phyloP scores from a whole-genome alignment of 2,329 filamentous ascomycete genomes.

The Paecilomyces variotii region DNA sequence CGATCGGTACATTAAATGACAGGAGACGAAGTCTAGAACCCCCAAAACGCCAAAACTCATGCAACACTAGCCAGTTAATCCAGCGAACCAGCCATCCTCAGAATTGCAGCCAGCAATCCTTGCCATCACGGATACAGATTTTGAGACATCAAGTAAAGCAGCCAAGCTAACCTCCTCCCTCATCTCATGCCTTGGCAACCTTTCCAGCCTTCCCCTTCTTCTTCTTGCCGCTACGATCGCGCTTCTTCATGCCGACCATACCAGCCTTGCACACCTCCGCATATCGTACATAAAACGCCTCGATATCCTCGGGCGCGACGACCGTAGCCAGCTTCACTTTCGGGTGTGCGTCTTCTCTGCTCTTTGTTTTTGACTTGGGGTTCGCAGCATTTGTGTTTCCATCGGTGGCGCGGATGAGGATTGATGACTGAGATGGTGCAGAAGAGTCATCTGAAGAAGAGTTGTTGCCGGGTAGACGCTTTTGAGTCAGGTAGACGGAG shows the following conservation, averaged over 20 bases:
- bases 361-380: conserved; percentile 14
- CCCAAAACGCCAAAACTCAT: conserved; percentile 1
- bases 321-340: conserved; percentile 75
- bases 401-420: conserved; percentile 79
- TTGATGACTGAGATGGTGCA: conserved; percentile 54
- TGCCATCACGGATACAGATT: neutral
- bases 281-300: conserved; percentile 74
- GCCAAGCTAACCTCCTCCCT: neutral
- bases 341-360: conserved; percentile 44
- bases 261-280: conserved; percentile 84
- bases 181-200: conserved; percentile 22
- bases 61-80: conserved; percentile 19
- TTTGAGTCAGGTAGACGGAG: conserved; percentile 38
- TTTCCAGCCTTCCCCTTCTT: conserved; percentile 60
- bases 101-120: neutral
- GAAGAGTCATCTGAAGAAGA: conserved; percentile 39
- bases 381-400: conserved; percentile 52
- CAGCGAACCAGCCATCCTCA: neutral
- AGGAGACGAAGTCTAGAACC: neutral
- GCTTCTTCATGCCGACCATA: conserved; percentile 84
- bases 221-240: conserved; percentile 75
- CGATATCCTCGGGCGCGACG: conserved; percentile 66
- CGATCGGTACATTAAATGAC: neutral
- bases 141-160: neutral
- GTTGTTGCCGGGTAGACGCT: conserved; percentile 20